phyloP scores from a whole-genome alignment of 176 grass and related monocot species.

The Raddia distichophylla region DNA sequence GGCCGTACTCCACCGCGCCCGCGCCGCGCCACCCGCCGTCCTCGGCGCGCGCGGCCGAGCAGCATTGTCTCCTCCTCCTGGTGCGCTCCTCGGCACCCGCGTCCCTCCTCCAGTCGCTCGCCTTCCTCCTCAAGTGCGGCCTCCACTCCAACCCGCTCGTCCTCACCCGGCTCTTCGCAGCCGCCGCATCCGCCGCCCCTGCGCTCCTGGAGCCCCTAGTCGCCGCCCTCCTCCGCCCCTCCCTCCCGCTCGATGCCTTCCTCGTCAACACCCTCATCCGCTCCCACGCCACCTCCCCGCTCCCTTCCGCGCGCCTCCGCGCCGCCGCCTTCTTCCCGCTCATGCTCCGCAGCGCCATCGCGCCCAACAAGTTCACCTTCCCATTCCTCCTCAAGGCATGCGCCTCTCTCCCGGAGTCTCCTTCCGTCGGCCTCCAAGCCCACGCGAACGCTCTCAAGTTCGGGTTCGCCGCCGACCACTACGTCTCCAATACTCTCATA shows the following conservation, averaged over 20 bases:
- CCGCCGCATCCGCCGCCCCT: slow-evolving; percentile 39
- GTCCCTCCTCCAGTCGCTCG: slow-evolving; percentile 40
- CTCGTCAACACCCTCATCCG: slow-evolving; percentile 61
- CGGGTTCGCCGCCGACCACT: slow-evolving; percentile 48
- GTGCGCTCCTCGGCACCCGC: slow-evolving; percentile 17
- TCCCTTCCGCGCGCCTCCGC: slow-evolving; percentile 33
- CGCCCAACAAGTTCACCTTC: slow-evolving; percentile 57
- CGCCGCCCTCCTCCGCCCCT: slow-evolving; percentile 38
- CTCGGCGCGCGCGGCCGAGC: slow-evolving; percentile 45
- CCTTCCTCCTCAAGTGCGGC: slow-evolving; percentile 56
- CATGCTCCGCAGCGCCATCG: slow-evolving; percentile 45
- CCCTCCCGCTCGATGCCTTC: slow-evolving; percentile 48
- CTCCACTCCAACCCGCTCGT: slow-evolving; percentile 53
- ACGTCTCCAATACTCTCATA: slow-evolving; percentile 58
- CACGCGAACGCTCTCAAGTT: slow-evolving; percentile 62
- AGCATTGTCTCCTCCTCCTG: slow-evolving; percentile 63
- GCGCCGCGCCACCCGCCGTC: not conserved
- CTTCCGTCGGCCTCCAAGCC: slow-evolving; percentile 32
- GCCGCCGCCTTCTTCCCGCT: slow-evolving; percentile 53
- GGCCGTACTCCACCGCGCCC: slow-evolving; percentile 7
- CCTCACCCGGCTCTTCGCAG: slow-evolving; percentile 54
- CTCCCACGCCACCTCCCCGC: slow-evolving; percentile 41
- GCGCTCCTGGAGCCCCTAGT: slow-evolving; percentile 64
- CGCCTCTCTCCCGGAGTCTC: slow-evolving; percentile 35
- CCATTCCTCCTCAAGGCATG: slow-evolving; percentile 56